These are phyloP conservation scores for Crithidia fasciculata DNA, from an alignment of 208 protist genomes.

Conservation along the genomic window DNA sequence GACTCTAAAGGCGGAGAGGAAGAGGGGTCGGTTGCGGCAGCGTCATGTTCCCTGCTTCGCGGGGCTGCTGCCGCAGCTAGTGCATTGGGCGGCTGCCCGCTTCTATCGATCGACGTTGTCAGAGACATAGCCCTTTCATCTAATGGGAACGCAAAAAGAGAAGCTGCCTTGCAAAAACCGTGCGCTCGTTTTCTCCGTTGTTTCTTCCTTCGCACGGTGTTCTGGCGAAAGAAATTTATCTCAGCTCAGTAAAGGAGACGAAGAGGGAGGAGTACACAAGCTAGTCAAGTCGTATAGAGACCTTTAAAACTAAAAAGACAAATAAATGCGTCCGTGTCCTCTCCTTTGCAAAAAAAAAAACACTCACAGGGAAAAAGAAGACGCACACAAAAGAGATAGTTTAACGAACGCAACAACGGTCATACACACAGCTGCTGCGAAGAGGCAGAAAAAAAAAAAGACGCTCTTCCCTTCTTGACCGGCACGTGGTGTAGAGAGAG, in stretches of 20 bases:
- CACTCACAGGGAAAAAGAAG: background rate
- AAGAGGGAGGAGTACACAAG: background rate
- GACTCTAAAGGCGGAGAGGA: background rate
- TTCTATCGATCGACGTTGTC: conserved; percentile 2
- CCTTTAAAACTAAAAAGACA: no score
- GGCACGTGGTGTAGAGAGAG: no score
- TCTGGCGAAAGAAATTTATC: no score
- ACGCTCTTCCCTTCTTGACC: background rate
- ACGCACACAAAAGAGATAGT: background rate
- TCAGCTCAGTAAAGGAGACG: background rate
- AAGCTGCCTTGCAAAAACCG: background rate
- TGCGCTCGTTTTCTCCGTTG: no score
- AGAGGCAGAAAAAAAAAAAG: background rate
- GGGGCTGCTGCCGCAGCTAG: background rate
- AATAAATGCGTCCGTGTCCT: no score
- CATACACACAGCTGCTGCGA: background rate
- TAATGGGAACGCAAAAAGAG: background rate
- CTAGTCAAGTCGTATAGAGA: background rate
- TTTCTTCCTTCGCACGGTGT: no score
- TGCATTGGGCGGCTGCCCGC: background rate
- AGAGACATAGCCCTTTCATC: background rate
- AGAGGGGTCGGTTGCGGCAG: background rate
- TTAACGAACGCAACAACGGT: conserved; percentile 10
- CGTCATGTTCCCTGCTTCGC: background rate
- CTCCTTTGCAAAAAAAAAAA: background rate